phyloP scores from a whole-genome alignment of 1,284 basidiomycete species.

The Cryptococcus deneoformans region DNA sequence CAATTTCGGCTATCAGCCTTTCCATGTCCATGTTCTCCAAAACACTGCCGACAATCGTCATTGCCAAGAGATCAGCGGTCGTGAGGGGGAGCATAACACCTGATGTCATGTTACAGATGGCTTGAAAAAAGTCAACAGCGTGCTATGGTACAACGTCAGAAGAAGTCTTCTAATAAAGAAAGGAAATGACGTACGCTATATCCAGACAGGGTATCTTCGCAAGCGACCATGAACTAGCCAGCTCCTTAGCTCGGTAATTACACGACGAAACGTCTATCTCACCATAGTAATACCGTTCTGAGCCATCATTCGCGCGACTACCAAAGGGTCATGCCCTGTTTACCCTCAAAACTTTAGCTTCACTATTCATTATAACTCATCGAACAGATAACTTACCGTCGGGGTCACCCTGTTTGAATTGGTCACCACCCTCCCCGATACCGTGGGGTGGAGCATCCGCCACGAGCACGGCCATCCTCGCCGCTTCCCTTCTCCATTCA shows the following conservation, averaged over 20 bases:
- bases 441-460: slow-evolving; percentile 97
- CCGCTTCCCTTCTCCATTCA: slow-evolving; percentile 86
- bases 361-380: slow-evolving; percentile 4
- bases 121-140: slow-evolving; percentile 94
- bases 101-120: slow-evolving; percentile 86
- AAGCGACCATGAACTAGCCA: slow-evolving; percentile 89
- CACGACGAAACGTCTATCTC: slow-evolving; percentile 35
- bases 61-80: slow-evolving; percentile 92
- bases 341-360: too few relatives aligned
- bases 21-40: slow-evolving; percentile 99
- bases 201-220: slow-evolving; percentile 93
- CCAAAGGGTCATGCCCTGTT: slow-evolving; percentile 75
- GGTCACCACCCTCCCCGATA: slow-evolving; percentile 47
- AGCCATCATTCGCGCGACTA: slow-evolving; percentile 86
- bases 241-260: slow-evolving; percentile 12
- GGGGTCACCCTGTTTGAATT: slow-evolving; percentile 88
- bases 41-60: slow-evolving; percentile 92
- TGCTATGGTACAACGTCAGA: slow-evolving; percentile 56
- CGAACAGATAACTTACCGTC: slow-evolving; percentile 54
- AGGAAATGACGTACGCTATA: slow-evolving; percentile 65
- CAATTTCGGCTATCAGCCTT: slow-evolving; percentile 84
- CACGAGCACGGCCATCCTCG: slow-evolving; percentile 93
- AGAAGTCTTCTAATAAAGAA: background rate
- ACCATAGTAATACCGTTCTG: slow-evolving; percentile 84
- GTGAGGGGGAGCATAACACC: slow-evolving; percentile 95